A percentile compares a stretch with the other conserved stretches of the same genome.
phyloP scores from a whole-genome alignment of 2,329 filamentous ascomycete genomes.

The Claviceps sp. region DNA sequence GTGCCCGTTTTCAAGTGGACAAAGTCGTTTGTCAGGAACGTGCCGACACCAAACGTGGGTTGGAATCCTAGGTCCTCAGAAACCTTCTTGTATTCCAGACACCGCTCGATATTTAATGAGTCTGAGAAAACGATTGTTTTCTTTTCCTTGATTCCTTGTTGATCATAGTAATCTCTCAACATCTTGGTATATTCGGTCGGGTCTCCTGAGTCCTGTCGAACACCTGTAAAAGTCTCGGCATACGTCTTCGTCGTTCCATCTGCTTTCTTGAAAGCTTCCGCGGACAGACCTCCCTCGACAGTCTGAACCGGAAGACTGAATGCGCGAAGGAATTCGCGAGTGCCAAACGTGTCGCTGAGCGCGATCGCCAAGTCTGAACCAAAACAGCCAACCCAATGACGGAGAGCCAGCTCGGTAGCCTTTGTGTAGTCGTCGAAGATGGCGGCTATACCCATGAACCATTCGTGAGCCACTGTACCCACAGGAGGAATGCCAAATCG shows the following conservation, averaged over 20 bases:
- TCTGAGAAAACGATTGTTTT: slow-evolving; percentile 95
- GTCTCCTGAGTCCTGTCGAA: slow-evolving; percentile 84
- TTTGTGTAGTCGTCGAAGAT: slow-evolving; percentile 73
- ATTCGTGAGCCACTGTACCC: slow-evolving; percentile 88
- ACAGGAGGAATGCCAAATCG: slow-evolving; percentile 73
- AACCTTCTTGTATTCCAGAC: slow-evolving; percentile 76
- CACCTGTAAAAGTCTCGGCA: slow-evolving; percentile 68
- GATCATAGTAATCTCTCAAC: slow-evolving; percentile 71
- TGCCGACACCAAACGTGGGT: slow-evolving; percentile 87
- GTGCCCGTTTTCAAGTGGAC: slow-evolving; percentile 53
- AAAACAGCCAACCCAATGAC: slow-evolving; percentile 86
- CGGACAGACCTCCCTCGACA: slow-evolving; percentile 26
- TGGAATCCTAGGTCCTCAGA: slow-evolving; percentile 71
- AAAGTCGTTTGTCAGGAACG: slow-evolving; percentile 93
- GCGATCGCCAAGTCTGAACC: slow-evolving; percentile 77
- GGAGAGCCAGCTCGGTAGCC: slow-evolving; percentile 72
- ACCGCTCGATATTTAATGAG: slow-evolving; percentile 80
- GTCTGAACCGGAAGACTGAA: slow-evolving; percentile 55
- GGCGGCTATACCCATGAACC: slow-evolving; percentile 98
- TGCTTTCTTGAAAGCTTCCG: slow-evolving; percentile 27
- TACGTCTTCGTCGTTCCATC: slow-evolving; percentile 47
- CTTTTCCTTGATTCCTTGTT: slow-evolving; percentile 58
- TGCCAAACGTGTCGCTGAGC: slow-evolving; percentile 93
- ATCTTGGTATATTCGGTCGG: slow-evolving; percentile 65
- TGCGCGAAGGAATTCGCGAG: slow-evolving; percentile 70